phyloP scores from a whole-genome alignment of 768 basidiomycete species.

The Mycena olivaceomarginata region DNA sequence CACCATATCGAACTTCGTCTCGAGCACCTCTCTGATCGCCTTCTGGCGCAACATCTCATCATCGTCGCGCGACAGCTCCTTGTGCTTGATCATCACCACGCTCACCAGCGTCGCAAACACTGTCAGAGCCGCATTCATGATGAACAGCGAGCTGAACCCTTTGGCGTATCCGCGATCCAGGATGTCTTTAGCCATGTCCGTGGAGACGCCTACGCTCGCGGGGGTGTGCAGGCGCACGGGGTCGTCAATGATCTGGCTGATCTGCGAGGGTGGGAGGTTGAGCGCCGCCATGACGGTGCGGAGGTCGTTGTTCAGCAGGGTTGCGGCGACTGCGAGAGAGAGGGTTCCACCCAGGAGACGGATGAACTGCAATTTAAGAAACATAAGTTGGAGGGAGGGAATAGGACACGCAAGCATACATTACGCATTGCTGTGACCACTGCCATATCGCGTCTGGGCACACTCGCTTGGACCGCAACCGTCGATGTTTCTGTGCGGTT shows the following conservation, averaged over 20 bases:
- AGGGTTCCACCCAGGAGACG: slow-evolving; percentile 83
- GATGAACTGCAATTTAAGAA: slow-evolving; percentile 69
- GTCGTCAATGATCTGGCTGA: slow-evolving; percentile 68
- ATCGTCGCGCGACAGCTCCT: slow-evolving; percentile 75
- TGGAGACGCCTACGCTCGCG: slow-evolving; percentile 57
- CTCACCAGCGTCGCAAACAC: slow-evolving; percentile 74
- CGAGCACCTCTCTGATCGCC: slow-evolving; percentile 48
- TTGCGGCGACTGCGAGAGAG: slow-evolving; percentile 76
- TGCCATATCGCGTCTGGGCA: slow-evolving; percentile 83
- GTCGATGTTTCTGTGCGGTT: slow-evolving; percentile 72
- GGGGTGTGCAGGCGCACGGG: slow-evolving; percentile 62
- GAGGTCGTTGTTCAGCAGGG: slow-evolving; percentile 77
- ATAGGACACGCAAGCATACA: slow-evolving; percentile 51
- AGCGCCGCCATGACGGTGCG: slow-evolving; percentile 61
- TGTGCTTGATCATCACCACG: slow-evolving; percentile 77
- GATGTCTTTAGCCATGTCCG: slow-evolving; percentile 60
- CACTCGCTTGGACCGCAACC: slow-evolving; percentile 84
- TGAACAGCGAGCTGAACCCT: slow-evolving; percentile 79
- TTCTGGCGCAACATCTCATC: slow-evolving; percentile 70
- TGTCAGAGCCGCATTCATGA: slow-evolving; percentile 75
- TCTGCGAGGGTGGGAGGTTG: slow-evolving; percentile 58
- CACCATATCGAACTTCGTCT: slow-evolving; percentile 16
- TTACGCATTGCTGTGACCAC: slow-evolving; percentile 84
- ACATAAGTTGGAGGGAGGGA: background rate
- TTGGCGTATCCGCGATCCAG: slow-evolving; percentile 70